Base-by-base conservation (phyloP, 2,329 filamentous ascomycete genomes). In the Penicillium crustosum region DNA sequence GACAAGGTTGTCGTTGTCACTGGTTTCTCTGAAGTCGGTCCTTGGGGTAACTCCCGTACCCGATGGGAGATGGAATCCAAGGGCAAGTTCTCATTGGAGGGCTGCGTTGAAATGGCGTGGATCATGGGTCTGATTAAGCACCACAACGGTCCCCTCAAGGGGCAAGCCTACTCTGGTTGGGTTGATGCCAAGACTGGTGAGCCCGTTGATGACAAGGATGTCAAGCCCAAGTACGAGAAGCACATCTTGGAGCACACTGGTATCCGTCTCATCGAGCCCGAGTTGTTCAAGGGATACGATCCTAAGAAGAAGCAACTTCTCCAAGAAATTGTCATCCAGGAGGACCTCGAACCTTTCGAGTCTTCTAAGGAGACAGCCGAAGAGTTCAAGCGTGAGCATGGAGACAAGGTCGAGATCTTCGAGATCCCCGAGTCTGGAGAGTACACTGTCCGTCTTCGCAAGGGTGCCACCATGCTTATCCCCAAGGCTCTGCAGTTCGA, bases 51-150 rank as follows among this genome's bases (percentile, higher is more conserved):
- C 82, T 93, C 94, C 3, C 88, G 94, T 70, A 99, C 94, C 45
- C 88, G 94, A 61, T 99, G 94, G 94, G 94, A 99, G 81, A 99
- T 99, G 93, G 94, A 99, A 77, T 93, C 94, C 1, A 88, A 93
- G 66, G 94, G 94, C 73, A 86, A 96, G 72, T 99, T 99, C 81
- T 97, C 94, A 9, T 86, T 99, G 15, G 95, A 99, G 77, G 94
- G 94, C 31, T 97, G 94, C 70, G 89, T 99, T 60, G 94, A 99
- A 78, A 99, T 99, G 94, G 93, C 94, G 33, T 99, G 94, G 94
- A 91, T 99, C 77, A 99, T 97, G 93, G 94, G 94, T 72, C 86
- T 97, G 59, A 97, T 99, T 81, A 97, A 93, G 83, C 96, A 99
- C 77, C 91, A 96, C 82, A 97, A 97, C 68, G 94, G 94, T 19